Evolutionary conservation across 31 red algal genomes (phyloP).

Genomic region (Porphyra umbilicalis): DNA sequence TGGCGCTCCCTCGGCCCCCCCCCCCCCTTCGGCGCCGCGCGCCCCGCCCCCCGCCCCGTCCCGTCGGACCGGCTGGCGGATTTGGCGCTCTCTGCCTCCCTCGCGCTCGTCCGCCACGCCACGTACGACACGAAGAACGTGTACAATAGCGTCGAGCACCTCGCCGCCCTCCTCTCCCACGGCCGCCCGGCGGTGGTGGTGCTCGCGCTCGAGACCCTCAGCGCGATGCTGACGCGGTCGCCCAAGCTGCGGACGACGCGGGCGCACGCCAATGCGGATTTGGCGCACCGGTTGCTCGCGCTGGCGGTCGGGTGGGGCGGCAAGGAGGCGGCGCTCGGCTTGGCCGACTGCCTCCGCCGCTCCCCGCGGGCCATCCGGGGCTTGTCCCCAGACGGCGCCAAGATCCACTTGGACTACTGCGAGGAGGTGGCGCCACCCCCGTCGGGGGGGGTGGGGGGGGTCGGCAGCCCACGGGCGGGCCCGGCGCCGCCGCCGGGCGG

Average conservation of each 20-base stretch:
- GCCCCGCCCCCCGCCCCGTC: neutral
- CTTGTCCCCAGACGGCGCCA: slow-evolving; percentile 26
- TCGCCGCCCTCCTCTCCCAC: slow-evolving; percentile 49
- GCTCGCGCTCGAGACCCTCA: slow-evolving; percentile 46
- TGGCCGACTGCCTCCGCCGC: slow-evolving; percentile 49
- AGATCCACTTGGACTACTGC: slow-evolving; percentile 38
- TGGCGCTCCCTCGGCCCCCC: neutral
- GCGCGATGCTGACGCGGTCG: slow-evolving; percentile 37
- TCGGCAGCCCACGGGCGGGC: neutral
- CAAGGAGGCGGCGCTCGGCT: slow-evolving; percentile 39
- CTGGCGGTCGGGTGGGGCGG: slow-evolving; percentile 58
- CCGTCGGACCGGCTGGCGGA: neutral
- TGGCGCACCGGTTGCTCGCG: slow-evolving; percentile 40
- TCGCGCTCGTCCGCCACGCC: slow-evolving; percentile 46
- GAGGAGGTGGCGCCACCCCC: neutral
- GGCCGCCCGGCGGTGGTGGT: slow-evolving; percentile 40
- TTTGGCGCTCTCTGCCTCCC: slow-evolving; percentile 6
- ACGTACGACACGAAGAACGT: slow-evolving; percentile 62
- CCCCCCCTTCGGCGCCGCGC: no score
- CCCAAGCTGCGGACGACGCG: slow-evolving; percentile 38
- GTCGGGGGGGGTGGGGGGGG: neutral
- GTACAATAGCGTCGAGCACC: slow-evolving; percentile 62
- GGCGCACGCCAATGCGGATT: slow-evolving; percentile 20
- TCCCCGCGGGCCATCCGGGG: slow-evolving; percentile 2
- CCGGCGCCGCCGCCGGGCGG: neutral